Evolutionary conservation across 2,329 filamentous ascomycete species (phyloP).

Genomic region (Ophiocordyceps camponoti-leonardi): DNA sequence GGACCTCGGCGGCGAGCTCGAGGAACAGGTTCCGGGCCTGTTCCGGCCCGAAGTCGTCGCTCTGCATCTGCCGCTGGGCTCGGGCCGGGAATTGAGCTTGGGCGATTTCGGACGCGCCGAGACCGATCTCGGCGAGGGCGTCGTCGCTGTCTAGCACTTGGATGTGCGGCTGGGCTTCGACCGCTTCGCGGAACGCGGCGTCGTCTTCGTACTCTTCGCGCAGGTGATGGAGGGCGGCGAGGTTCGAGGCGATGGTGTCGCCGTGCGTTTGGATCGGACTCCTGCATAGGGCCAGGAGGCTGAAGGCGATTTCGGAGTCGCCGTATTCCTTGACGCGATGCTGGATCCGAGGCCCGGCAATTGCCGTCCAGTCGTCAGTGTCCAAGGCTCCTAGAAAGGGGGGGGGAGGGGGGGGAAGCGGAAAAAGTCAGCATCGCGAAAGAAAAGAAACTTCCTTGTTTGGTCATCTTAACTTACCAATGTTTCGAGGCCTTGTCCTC

Average conservation of each 20-base stretch:
- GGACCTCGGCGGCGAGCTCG: conserved; percentile 22
- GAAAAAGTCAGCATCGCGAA: not conserved
- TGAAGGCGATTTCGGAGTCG: conserved; percentile 54
- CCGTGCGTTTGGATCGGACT: conserved; percentile 39
- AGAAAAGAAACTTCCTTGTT: not conserved
- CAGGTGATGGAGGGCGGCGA: conserved; percentile 17
- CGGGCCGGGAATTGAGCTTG: conserved; percentile 5
- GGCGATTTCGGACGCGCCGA: conserved; percentile 10
- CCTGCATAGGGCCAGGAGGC: conserved; percentile 55
- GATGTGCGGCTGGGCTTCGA: not conserved
- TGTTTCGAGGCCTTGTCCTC: conserved; percentile 42
- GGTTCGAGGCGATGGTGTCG: conserved; percentile 25
- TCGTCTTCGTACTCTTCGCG: not conserved
- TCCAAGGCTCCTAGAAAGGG: conserved; percentile 6
- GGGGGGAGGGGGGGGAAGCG: too few species aligned
- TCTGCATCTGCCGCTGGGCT: conserved; percentile 4
- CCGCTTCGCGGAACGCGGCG: not conserved
- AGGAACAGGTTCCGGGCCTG: conserved; percentile 18
- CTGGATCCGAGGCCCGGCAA: conserved; percentile 47
- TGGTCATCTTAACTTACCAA: conserved; percentile 11
- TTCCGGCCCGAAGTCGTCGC: conserved; percentile 2
- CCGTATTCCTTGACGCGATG: conserved; percentile 50
- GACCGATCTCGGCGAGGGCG: conserved; percentile 13
- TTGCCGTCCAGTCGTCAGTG: conserved; percentile 42
- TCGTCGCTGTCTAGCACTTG: conserved; percentile 4